Percentiles rank a stretch among this genome's conserved stretches.
phyloP scores from a whole-genome alignment of 352 stramenopile species.

The Thalassiosira hispida region DNA sequence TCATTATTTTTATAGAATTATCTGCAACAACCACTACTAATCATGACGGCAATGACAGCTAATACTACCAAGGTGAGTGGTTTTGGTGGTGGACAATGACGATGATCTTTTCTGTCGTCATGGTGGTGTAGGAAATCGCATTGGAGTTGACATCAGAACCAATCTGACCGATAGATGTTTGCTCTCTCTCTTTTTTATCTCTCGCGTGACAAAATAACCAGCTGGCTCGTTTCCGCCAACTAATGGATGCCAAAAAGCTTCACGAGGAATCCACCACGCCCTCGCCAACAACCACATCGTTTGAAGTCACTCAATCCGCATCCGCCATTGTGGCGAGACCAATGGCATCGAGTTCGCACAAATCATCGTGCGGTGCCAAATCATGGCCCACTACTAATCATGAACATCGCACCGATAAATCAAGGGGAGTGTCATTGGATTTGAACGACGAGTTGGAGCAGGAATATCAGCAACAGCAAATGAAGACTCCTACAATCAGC shows the following conservation, averaged over 20 bases:
- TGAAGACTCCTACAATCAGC: background rate
- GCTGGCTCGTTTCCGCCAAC: slow-evolving; percentile 46
- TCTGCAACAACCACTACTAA: background rate
- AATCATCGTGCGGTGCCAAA: slow-evolving; percentile 2
- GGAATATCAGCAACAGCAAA: slow-evolving; percentile 2
- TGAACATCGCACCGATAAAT: background rate
- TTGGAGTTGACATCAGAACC: background rate
- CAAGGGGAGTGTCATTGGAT: slow-evolving; percentile 7
- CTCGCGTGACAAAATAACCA: slow-evolving; percentile 8
- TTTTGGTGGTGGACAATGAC: background rate
- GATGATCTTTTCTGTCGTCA: background rate
- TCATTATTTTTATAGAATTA: slow-evolving; percentile 5
- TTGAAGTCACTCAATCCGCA: background rate
- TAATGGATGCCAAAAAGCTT: slow-evolving; percentile 46
- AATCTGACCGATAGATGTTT: background rate
- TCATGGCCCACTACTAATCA: background rate
- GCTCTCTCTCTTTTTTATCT: background rate
- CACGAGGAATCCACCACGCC: background rate
- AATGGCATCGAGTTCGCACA: background rate
- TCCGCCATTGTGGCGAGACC: background rate
- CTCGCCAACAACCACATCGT: background rate
- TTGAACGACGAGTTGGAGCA: slow-evolving; percentile 20
- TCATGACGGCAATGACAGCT: background rate
- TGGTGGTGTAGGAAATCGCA: background rate
- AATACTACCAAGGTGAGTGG: background rate